These are phyloP conservation scores for Tylopilus subfusipes DNA, from an alignment of 768 basidiomycete genomes.

Conservation along the genomic window DNA sequence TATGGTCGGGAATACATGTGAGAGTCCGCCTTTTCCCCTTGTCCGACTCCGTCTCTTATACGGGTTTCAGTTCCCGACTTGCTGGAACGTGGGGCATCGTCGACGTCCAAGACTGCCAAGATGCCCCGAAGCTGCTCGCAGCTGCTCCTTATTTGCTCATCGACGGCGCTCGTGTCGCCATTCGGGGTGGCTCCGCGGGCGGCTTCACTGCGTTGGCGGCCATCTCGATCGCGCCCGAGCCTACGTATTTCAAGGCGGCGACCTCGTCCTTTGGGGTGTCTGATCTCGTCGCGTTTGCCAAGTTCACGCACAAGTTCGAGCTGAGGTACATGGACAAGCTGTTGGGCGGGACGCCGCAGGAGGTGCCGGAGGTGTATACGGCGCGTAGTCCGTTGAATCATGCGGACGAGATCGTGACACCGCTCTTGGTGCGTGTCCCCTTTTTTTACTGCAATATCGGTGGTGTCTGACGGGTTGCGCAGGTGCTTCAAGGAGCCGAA, in stretches of 20 bases:
- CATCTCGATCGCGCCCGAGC: constrained; percentile 40
- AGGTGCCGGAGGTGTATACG: constrained; percentile 55
- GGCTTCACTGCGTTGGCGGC: constrained; percentile 63
- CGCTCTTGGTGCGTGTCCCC: constrained; percentile 52
- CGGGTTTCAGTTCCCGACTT: constrained; percentile 44
- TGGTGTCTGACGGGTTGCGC: not conserved
- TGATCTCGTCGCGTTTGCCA: constrained; percentile 52
- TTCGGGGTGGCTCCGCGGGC: constrained; percentile 72
- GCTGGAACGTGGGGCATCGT: constrained; percentile 68
- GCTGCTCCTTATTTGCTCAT: constrained; percentile 47
- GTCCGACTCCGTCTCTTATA: not conserved
- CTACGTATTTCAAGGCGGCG: constrained; percentile 54
- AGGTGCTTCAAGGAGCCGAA: constrained; percentile 68
- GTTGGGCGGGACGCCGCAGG: constrained; percentile 52
- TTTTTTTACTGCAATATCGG: not conserved
- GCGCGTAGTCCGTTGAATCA: constrained; percentile 62
- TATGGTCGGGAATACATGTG: constrained; percentile 67
- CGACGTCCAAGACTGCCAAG: constrained; percentile 63
- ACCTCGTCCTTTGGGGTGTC: constrained; percentile 68
- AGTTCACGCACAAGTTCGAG: constrained; percentile 74
- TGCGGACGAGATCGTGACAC: constrained; percentile 57
- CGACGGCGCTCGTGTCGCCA: constrained; percentile 59
- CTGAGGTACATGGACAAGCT: constrained; percentile 56
- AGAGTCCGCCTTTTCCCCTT: not conserved
- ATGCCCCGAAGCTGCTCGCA: constrained; percentile 51